Conservation (phyloP, 257 asterid species). For the Mitragyna speciosa region DNA sequence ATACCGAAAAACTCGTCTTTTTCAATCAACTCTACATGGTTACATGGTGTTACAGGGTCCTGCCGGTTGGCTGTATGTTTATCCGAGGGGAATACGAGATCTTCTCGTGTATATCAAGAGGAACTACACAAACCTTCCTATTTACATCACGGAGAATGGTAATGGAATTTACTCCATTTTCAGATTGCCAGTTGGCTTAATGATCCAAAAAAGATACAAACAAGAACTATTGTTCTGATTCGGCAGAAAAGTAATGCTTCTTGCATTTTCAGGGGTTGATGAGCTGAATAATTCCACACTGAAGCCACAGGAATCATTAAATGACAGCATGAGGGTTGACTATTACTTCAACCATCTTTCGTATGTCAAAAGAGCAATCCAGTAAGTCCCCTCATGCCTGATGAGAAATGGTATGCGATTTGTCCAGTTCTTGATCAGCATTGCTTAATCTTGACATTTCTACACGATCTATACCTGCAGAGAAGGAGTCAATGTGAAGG, state of each 20-base stretch:
- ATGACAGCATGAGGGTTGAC: constrained; percentile 21
- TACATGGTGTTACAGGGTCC: constrained; percentile 20
- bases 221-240: neutral
- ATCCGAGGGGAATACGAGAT: constrained; percentile 32
- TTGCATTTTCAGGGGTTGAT: constrained; percentile 20
- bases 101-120: constrained; percentile 16
- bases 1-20: neutral
- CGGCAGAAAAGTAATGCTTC: neutral
- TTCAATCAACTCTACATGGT: neutral
- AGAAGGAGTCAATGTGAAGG: constrained; percentile 29
- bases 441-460: neutral
- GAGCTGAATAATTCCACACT: constrained; percentile 28
- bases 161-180: constrained; percentile 13
- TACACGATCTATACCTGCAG: neutral
- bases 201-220: too few species aligned
- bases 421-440: neutral
- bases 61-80: constrained; percentile 32
- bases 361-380: constrained; percentile 18
- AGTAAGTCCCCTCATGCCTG: constrained; percentile 12
- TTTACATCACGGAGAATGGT: constrained; percentile 23
- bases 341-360: constrained; percentile 25
- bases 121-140: constrained; percentile 26
- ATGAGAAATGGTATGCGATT: neutral
- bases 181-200: too few species aligned
- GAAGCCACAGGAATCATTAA: constrained; percentile 22